These are phyloP conservation scores for Fraxinus dipetala DNA, from an alignment of 305 asterid genomes.

Conservation along the genomic window DNA sequence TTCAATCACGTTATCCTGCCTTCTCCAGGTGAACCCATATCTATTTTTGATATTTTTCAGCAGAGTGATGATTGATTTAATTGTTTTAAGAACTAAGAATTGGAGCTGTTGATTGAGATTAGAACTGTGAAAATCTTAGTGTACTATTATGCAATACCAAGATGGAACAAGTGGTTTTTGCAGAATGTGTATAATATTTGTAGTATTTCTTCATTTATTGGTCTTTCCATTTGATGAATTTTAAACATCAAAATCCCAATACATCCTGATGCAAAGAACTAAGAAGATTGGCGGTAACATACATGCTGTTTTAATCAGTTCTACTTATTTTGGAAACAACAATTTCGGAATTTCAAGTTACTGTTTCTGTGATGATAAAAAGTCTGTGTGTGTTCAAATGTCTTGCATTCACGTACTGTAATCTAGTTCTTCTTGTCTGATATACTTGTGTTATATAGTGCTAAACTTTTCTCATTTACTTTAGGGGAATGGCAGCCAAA, in stretches of 20 bases:
- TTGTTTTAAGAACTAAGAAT: background rate
- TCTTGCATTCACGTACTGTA: background rate
- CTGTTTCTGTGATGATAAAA: background rate
- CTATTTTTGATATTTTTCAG: background rate
- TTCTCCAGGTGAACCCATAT: conserved; percentile 35
- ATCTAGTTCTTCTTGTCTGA: conserved; percentile 18
- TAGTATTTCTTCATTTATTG: background rate
- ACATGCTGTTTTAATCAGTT: background rate
- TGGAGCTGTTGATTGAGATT: conserved; percentile 1
- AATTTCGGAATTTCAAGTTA: background rate
- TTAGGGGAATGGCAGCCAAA: conserved; percentile 46
- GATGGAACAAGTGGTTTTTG: background rate
- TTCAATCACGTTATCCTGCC: conserved; percentile 31
- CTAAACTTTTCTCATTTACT: conserved; percentile 13
- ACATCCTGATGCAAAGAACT: background rate
- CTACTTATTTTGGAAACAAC: background rate
- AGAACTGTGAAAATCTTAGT: background rate
- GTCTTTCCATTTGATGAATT: background rate
- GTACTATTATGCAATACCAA: background rate
- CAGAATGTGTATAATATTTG: background rate
- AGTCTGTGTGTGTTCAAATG: background rate
- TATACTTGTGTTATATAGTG: background rate
- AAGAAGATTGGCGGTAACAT: background rate
- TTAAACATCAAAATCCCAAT: background rate
- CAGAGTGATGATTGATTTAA: background rate